Evolutionary conservation across 805 yeast species (phyloP).

Genomic region (Wickerhamiella hasegawae): DNA sequence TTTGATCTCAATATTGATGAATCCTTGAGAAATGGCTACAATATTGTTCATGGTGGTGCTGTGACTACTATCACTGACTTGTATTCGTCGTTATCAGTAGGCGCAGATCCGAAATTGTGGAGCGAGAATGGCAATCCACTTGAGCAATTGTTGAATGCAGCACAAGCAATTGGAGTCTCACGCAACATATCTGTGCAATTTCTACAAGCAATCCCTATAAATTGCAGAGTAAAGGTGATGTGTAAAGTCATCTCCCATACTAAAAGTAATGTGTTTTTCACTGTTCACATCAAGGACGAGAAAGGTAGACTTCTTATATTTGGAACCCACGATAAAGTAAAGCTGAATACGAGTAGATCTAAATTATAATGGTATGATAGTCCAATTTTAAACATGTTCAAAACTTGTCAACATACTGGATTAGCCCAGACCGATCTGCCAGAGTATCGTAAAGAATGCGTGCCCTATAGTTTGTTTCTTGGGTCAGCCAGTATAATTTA

Average conservation of each 20-base stretch:
- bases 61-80: slow-evolving; percentile 18
- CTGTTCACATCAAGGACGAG: slow-evolving; percentile 10
- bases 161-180: slow-evolving; percentile 14
- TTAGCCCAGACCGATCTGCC: no score
- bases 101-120: slow-evolving; percentile 17
- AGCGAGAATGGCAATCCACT: slow-evolving; percentile 5
- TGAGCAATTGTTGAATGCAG: slow-evolving; percentile 9
- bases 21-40: slow-evolving; percentile 12
- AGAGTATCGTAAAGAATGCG: no score
- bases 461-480: no score
- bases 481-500: no score
- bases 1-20: slow-evolving; percentile 12
- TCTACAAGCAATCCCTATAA: slow-evolving; percentile 18
- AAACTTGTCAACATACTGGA: no score
- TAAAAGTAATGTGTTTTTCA: slow-evolving; percentile 14
- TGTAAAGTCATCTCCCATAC: slow-evolving; percentile 16
- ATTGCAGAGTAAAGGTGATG: slow-evolving; percentile 10
- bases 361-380: no score
- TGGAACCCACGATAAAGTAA: slow-evolving; percentile 21
- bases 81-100: slow-evolving; percentile 13
- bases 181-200: slow-evolving; percentile 17
- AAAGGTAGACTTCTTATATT: slow-evolving; percentile 12
- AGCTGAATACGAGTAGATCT: no score
- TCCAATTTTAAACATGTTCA: no score
- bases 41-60: slow-evolving; percentile 22